Conservation (phyloP, 768 basidiomycete genomes). For the Pulveroboletus sp. region DNA sequence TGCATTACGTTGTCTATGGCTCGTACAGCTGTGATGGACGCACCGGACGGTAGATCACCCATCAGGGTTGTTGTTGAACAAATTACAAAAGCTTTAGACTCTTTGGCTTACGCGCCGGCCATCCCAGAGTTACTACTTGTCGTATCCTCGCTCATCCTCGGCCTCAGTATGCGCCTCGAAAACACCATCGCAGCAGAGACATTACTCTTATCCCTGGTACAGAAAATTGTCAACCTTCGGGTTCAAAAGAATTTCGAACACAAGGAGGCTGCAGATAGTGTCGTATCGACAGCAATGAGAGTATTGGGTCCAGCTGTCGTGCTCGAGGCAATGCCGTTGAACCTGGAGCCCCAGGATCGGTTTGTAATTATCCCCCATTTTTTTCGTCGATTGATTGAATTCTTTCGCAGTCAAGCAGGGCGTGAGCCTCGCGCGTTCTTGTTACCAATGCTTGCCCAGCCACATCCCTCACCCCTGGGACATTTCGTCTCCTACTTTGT, state of each 20-base stretch:
- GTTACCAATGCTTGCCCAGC: conserved; percentile 77
- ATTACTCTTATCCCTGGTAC: conserved; percentile 64
- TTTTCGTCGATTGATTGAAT: conserved; percentile 1
- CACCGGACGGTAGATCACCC: conserved; percentile 44
- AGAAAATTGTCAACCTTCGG: conserved; percentile 68
- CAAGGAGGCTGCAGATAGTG: conserved; percentile 80
- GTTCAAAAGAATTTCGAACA: conserved; percentile 81
- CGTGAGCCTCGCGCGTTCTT: conserved; percentile 87
- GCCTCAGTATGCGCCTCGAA: conserved; percentile 49
- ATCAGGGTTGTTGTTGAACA: conserved; percentile 61
- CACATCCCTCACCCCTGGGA: conserved; percentile 72
- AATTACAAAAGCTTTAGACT: conserved; percentile 61
- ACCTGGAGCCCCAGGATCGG: conserved; percentile 78
- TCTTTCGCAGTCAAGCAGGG: conserved; percentile 52
- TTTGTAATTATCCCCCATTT: conserved; percentile 34
- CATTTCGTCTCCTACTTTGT: conserved; percentile 92
- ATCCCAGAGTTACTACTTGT: conserved; percentile 79
- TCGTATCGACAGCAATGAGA: conserved; percentile 76
- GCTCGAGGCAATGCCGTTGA: conserved; percentile 71
- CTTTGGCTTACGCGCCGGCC: conserved; percentile 65
- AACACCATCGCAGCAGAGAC: conserved; percentile 59
- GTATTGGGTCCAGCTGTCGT: conserved; percentile 81
- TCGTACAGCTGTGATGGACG: conserved; percentile 44
- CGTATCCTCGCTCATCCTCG: conserved; percentile 61
- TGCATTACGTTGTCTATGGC: conserved; percentile 70